phyloP scores from a whole-genome alignment of 2,329 filamentous ascomycete genomes.

The Alternaria solani region DNA sequence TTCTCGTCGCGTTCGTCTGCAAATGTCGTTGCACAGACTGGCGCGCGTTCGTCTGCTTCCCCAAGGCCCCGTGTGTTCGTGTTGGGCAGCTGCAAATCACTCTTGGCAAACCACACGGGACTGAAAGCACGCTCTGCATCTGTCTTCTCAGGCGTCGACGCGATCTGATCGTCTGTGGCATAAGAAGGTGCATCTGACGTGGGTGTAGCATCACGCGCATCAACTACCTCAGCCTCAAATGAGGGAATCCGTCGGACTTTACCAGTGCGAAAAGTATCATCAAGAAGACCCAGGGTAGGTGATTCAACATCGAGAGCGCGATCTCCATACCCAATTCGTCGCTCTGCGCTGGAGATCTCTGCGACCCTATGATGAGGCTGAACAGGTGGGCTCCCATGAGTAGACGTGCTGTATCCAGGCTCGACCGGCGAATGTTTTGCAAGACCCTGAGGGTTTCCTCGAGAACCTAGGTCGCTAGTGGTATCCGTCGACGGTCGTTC shows the following conservation, averaged over 20 bases:
- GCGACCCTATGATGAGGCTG: not conserved
- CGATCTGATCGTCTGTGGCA: conserved; percentile 16
- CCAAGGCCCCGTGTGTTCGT: not conserved
- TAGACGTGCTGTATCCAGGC: not conserved
- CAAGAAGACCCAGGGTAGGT: not conserved
- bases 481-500: not conserved
- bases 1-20: not conserved
- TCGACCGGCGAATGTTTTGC: not conserved
- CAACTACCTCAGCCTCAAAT: conserved; percentile 6
- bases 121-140: conserved; percentile 7
- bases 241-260: conserved; percentile 13
- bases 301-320: not conserved
- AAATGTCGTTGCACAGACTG: not conserved
- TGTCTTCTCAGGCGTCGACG: not conserved
- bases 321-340: not conserved
- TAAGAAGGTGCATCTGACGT: conserved; percentile 26
- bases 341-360: not conserved
- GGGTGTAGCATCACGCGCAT: conserved; percentile 37
- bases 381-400: not conserved
- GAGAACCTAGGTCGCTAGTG: not conserved
- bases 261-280: not conserved
- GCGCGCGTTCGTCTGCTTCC: conserved; percentile 1
- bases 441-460: not conserved
- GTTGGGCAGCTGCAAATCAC: conserved; percentile 21
- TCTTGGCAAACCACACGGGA: conserved; percentile 21